These are phyloP conservation scores for Triticum timopheevii DNA, from an alignment of 176 grass and related monocot genomes.

Conservation along the genomic window DNA sequence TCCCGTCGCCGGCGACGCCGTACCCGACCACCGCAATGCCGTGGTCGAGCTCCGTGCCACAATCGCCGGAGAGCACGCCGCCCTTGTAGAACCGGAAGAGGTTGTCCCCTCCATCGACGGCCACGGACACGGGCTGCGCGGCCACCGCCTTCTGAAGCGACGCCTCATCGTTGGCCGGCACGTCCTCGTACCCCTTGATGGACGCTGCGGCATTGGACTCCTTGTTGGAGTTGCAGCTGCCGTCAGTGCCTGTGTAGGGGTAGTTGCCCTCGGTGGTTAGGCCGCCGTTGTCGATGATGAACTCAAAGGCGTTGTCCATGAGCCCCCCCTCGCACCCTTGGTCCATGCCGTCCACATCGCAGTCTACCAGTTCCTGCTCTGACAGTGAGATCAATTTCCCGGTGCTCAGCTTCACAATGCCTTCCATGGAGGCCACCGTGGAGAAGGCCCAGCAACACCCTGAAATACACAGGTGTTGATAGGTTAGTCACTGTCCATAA, in stretches of 20 bases:
- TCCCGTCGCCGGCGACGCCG: background rate
- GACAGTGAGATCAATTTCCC: background rate
- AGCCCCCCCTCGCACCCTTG: constrained; percentile 1
- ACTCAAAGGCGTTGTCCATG: constrained; percentile 7
- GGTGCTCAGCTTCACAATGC: constrained; percentile 5
- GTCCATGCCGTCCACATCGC: constrained; percentile 4
- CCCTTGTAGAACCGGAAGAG: constrained; percentile 11
- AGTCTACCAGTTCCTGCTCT: constrained; percentile 4
- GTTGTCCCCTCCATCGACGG: background rate
- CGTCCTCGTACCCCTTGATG: constrained; percentile 10
- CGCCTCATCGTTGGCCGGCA: background rate
- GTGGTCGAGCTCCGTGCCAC: background rate
- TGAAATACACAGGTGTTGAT: background rate
- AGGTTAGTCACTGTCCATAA: background rate
- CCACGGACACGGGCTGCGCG: background rate
- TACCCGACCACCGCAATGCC: background rate
- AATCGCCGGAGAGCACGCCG: background rate
- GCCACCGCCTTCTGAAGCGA: constrained; percentile 1
- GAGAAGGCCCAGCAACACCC: constrained; percentile 11
- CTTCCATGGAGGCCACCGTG: constrained; percentile 5
- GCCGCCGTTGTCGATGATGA: background rate
- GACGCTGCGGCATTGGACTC: constrained; percentile 4
- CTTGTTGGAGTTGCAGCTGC: constrained; percentile 4
- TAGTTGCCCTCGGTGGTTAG: background rate
- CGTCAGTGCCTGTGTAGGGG: background rate